Conservation (phyloP, 306 rosid species). For the Quercus wislizeni region DNA sequence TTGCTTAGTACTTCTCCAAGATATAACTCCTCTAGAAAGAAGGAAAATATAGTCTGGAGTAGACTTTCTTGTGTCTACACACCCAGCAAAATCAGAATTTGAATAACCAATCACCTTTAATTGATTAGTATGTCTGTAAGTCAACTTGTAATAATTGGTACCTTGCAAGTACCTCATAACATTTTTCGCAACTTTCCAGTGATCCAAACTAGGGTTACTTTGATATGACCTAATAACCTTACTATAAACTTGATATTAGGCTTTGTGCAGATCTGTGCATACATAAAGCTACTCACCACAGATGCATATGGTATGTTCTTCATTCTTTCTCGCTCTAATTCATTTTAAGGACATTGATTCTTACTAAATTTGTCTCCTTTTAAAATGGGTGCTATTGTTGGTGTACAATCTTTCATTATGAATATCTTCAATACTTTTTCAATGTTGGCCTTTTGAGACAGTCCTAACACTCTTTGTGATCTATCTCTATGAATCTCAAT, state of each 20-base stretch:
- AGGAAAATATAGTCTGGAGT: not conserved
- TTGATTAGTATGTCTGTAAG: not conserved
- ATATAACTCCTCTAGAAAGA: not conserved
- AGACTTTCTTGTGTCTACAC: no score
- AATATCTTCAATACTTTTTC: not conserved
- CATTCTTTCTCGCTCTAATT: not conserved
- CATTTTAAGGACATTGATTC: not conserved
- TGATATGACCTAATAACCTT: not conserved
- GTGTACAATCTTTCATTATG: not conserved
- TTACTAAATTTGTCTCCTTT: not conserved
- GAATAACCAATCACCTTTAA: not conserved
- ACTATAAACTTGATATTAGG: not conserved
- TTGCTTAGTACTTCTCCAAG: not conserved
- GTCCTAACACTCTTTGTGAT: not conserved
- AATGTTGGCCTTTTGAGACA: not conserved
- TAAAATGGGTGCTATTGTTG: not conserved
- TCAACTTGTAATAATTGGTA: not conserved
- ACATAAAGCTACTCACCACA: not conserved
- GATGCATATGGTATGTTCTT: not conserved
- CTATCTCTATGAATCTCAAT: not conserved
- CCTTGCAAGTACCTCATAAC: not conserved
- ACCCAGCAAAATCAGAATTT: no score
- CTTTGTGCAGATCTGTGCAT: not conserved
- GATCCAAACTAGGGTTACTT: conserved; percentile 4
- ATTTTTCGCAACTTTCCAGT: not conserved